Evolutionary conservation across 768 basidiomycete species (phyloP).

Genomic region (Naganishia kalamii): DNA sequence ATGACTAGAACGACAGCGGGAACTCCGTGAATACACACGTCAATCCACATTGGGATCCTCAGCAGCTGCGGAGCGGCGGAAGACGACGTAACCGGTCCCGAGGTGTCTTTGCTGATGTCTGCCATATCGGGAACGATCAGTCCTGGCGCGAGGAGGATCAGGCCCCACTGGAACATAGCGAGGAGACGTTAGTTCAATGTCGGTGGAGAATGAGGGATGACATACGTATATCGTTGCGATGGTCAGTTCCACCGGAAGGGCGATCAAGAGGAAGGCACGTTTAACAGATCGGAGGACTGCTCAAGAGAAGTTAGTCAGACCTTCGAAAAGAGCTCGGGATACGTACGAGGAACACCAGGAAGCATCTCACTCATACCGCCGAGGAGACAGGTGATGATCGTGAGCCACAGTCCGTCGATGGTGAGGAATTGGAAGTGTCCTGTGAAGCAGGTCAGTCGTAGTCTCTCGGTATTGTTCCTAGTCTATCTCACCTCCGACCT

Average conservation of each 20-base stretch:
- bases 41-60: constrained; percentile 52
- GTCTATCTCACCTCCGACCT: constrained; percentile 39
- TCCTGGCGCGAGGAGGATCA: constrained; percentile 49
- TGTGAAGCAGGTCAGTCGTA: constrained; percentile 10
- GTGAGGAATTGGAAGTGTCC: constrained; percentile 70
- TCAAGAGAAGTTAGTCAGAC: not conserved
- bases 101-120: constrained; percentile 33
- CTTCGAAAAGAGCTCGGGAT: not conserved
- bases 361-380: constrained; percentile 50
- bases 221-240: constrained; percentile 57
- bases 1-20: constrained; percentile 57
- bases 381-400: constrained; percentile 50
- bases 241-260: constrained; percentile 59
- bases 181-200: not conserved
- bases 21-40: constrained; percentile 61
- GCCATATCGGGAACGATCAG: constrained; percentile 53
- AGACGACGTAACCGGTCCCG: constrained; percentile 30
- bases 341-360: constrained; percentile 47
- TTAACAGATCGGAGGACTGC: constrained; percentile 53
- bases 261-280: constrained; percentile 57
- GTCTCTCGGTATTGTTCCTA: too few relatives aligned
- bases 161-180: constrained; percentile 9
- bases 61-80: constrained; percentile 34
- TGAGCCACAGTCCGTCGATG: constrained; percentile 57
- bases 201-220: not conserved